A percentile compares a stretch with the other conserved stretches of the same genome.
Evolutionary conservation across 2,329 filamentous ascomycete genomes (phyloP).

Genomic region (Botrytis byssoidea): DNA sequence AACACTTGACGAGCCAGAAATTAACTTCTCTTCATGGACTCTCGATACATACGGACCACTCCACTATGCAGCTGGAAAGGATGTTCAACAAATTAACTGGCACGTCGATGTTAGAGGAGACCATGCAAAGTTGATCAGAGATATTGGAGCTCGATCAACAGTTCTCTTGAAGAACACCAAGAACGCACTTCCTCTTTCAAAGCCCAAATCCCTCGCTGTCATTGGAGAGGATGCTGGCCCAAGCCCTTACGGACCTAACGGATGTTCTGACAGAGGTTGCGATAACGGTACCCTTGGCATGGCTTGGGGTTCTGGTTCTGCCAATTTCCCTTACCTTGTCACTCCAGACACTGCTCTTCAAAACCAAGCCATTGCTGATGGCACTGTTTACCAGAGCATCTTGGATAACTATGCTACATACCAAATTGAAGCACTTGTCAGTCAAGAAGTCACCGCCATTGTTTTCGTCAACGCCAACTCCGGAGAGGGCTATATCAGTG

Average conservation of each 20-base stretch:
- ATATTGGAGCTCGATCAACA: slow-evolving; percentile 74
- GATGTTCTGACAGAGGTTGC: slow-evolving; percentile 66
- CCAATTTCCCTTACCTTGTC: slow-evolving; percentile 74
- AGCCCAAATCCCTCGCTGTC: slow-evolving; percentile 72
- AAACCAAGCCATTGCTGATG: slow-evolving; percentile 59
- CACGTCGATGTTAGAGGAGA: slow-evolving; percentile 81
- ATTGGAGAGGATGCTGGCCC: slow-evolving; percentile 82
- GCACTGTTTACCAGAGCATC: slow-evolving; percentile 63
- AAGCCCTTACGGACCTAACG: slow-evolving; percentile 47
- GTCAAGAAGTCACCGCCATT: slow-evolving; percentile 65
- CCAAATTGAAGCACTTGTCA: slow-evolving; percentile 60
- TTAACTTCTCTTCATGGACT: slow-evolving; percentile 91
- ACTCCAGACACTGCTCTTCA: slow-evolving; percentile 73
- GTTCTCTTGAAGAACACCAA: slow-evolving; percentile 84
- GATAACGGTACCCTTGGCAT: slow-evolving; percentile 65
- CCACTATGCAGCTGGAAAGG: slow-evolving; percentile 50
- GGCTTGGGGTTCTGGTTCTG: slow-evolving; percentile 75
- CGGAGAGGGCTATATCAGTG: slow-evolving; percentile 81
- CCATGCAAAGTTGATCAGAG: slow-evolving; percentile 70
- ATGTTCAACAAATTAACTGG: slow-evolving; percentile 68
- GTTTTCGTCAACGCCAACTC: slow-evolving; percentile 88
- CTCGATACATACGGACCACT: slow-evolving; percentile 54
- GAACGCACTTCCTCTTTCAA: slow-evolving; percentile 71
- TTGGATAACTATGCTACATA: slow-evolving; percentile 67
- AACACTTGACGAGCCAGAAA: slow-evolving; percentile 46